Evolutionary conservation across 1,139 yeast species (phyloP), one percentile per base, ranked within the genome.

Genomic region (Pichia kudriavzevii): DNA sequence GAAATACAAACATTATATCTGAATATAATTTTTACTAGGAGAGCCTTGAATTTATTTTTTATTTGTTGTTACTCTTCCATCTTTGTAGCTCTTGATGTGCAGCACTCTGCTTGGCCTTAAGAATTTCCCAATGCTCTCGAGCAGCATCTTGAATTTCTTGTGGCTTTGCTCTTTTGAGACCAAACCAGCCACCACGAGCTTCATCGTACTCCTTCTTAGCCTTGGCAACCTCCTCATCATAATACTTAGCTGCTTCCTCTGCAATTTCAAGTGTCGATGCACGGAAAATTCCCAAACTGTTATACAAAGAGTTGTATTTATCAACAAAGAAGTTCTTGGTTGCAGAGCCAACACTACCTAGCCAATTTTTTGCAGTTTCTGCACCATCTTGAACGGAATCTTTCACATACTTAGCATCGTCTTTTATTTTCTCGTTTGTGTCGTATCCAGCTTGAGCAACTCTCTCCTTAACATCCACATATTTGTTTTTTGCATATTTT

Each of bases 321-420:
- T 66, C 72, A 20, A 50, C 50, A 3, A 70, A 60, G 38, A 58
- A 56, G 22, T 30, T 24, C 16, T 33, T 33, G 2, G 37, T 22
- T 3, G 18, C 33, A 9, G 30, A 21, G 11, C 39, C 38, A 7
- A 34, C 31, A 22, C 26, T 13, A 11, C 17, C 13, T 3, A 28
- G 9, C 31, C 31, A 28, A 12, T 13, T 28, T 12, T 17, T n/a
- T 5, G 31, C 25, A 11, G 22, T 14, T 19, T 28, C 25, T 20
- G 31, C 31, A 18, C 23, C 30, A 17, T 50, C 55, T 21, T 61
- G 53, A 2, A 68, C 69, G 25, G 25, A 18, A 14, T 26, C 26
- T 48, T 53, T 26, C 50, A 18, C 27, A 7, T 25, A 25, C 10
- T 4, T 18, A 7, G 27, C 27, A 7, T 25, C 15, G 53, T 22